Evolutionary conservation across 495 filamentous ascomycete genomes (phyloP).

Genomic region (Penicillium angulare): DNA sequence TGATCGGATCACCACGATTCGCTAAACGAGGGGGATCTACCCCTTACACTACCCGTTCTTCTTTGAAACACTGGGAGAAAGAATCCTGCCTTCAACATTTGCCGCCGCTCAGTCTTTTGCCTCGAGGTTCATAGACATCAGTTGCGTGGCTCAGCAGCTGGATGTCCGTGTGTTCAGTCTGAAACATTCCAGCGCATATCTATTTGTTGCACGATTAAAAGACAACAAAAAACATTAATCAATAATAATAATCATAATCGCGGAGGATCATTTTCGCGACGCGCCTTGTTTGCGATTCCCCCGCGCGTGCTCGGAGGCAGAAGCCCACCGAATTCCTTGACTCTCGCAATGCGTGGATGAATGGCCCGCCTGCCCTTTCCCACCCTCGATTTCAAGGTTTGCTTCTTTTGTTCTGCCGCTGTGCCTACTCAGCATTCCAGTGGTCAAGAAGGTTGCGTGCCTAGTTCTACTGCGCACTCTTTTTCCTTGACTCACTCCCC

Average conservation of each 20-base stretch:
- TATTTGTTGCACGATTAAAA: neutral
- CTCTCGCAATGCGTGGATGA: slow-evolving; percentile 23
- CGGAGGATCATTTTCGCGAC: neutral
- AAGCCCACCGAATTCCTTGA: slow-evolving; percentile 10
- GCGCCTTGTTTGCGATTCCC: slow-evolving; percentile 20
- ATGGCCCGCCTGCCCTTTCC: slow-evolving; percentile 14
- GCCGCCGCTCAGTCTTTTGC: slow-evolving; percentile 1
- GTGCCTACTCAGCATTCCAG: slow-evolving; percentile 27
- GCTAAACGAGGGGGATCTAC: slow-evolving; percentile 18
- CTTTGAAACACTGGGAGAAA: slow-evolving; percentile 15
- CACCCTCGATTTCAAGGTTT: neutral
- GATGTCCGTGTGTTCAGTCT: slow-evolving; percentile 17
- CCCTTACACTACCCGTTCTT: slow-evolving; percentile 26
- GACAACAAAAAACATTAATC: neutral
- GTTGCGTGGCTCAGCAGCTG: slow-evolving; percentile 3
- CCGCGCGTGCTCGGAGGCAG: slow-evolving; percentile 10
- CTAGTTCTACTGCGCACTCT: neutral
- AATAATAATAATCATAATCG: neutral
- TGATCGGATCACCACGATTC: slow-evolving; percentile 12
- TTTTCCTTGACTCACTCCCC: slow-evolving; percentile 11
- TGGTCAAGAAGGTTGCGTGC: slow-evolving; percentile 3
- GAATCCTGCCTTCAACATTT: neutral
- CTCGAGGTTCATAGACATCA: slow-evolving; percentile 9
- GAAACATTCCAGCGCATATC: slow-evolving; percentile 26
- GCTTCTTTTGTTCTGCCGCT: neutral